A percentile compares a stretch with the other conserved stretches of the same genome.
Conservation (phyloP, 441 rosid genomes). For the Brassica hybrid region DNA sequence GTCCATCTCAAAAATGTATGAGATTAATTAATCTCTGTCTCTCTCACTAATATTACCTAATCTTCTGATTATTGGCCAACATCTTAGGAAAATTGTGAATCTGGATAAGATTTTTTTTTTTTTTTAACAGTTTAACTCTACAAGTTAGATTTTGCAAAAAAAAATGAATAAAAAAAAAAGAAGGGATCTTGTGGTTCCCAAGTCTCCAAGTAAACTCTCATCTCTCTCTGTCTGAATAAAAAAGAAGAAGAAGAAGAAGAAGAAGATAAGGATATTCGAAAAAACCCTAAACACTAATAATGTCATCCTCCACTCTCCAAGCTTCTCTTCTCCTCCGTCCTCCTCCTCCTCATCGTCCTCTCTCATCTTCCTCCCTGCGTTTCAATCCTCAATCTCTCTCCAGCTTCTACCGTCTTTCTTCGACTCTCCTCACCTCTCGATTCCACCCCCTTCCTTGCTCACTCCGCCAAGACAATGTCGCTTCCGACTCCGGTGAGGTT, state of each 20-base stretch:
- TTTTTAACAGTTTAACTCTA: neutral
- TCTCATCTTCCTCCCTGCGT: conserved; percentile 32
- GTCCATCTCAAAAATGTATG: neutral
- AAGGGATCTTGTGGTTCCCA: conserved; percentile 50
- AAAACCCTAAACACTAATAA: conserved; percentile 74
- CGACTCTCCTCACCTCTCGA: conserved; percentile 35
- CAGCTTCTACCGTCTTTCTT: conserved; percentile 24
- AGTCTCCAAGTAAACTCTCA: conserved; percentile 34
- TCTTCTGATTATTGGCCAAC: neutral
- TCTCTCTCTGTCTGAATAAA: conserved; percentile 1
- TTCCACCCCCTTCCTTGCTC: conserved; percentile 51
- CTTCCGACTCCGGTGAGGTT: conserved; percentile 44
- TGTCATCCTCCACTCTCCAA: conserved; percentile 62
- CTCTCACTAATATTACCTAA: neutral
- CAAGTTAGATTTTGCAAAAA: neutral
- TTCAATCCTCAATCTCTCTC: conserved; percentile 41
- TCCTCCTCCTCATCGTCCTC: conserved; percentile 36
- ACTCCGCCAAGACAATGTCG: conserved; percentile 60
- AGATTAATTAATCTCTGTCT: neutral
- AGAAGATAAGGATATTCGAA: conserved; percentile 12
- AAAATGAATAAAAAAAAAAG: neutral
- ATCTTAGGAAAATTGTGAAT: too few relatives aligned
- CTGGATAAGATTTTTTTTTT: too few relatives aligned
- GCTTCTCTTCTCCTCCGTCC: conserved; percentile 64
- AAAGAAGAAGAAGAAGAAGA: neutral